Percentiles rank a stretch among this genome's conserved stretches.
Evolutionary conservation across 2,329 filamentous ascomycete species (phyloP).

Genomic region (Fusarium algeriense): DNA sequence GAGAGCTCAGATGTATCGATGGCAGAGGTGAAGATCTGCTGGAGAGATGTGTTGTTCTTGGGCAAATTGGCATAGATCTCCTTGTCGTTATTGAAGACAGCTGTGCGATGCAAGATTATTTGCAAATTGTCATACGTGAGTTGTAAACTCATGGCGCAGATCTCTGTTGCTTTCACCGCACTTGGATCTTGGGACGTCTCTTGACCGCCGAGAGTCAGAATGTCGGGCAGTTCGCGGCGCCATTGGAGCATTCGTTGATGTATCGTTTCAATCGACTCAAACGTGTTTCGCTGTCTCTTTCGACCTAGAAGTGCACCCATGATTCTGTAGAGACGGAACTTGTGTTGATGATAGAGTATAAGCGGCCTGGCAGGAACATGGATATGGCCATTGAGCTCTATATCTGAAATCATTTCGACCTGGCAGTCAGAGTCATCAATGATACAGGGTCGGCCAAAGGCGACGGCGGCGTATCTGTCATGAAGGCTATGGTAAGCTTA

Average conservation of each 20-base stretch:
- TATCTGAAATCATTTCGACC: background rate
- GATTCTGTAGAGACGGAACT: background rate
- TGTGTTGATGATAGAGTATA: background rate
- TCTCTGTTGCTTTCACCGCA: fast-evolving
- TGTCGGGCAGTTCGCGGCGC: fast-evolving
- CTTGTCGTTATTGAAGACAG: background rate
- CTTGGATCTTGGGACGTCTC: fast-evolving
- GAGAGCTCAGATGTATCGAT: background rate
- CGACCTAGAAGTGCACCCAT: background rate
- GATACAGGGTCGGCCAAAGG: background rate
- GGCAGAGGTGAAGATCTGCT: background rate
- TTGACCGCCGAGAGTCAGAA: fast-evolving
- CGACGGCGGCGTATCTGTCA: background rate
- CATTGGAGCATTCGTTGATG: background rate
- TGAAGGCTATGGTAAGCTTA: background rate
- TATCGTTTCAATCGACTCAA: background rate
- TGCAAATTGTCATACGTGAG: background rate
- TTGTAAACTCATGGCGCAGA: fast-evolving
- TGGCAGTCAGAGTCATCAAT: background rate
- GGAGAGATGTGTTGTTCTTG: fast-evolving
- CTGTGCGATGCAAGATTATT: fast-evolving
- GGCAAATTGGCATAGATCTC: fast-evolving
- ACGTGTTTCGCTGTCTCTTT: fast-evolving
- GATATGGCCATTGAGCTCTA: fast-evolving
- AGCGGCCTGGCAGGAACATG: fast-evolving